Base-by-base conservation (phyloP, 1,284 basidiomycete genomes). In the Heliocybe sulcata region DNA sequence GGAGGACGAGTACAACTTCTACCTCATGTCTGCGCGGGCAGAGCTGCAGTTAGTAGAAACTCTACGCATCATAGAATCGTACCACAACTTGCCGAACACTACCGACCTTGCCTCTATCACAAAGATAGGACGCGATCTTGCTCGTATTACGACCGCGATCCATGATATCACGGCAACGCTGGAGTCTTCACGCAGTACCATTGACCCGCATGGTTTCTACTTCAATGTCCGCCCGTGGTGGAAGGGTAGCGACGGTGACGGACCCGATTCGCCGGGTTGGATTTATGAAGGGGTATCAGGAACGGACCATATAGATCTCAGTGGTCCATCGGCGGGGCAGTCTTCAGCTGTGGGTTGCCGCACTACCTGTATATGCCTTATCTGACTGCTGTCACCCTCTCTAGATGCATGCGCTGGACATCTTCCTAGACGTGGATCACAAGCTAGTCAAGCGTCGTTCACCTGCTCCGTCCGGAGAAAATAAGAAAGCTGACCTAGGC, bases 211-310 rank as follows among this genome's bases (percentile, higher is more conserved):
- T 58, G 78, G 84, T 56, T 98, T 99, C 71, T 96, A 96, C 71
- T 93, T 90, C 81, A 77, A 86, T 52, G 85, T 94, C 60, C 84
- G 96, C 49, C 94, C 94, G 0, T 99, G 96, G 96, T 97, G 86
- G 72, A 83, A 86, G 45, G 96, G 94, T 19, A 91, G 90, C 59
- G 83, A 86, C 58, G 79, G 82, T 14, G 78, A 76, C 55, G 81
- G 81, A 0, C 71, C 80, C 8, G 66, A 68, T 14, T 71, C 72
- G 14, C 73, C 77, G 2, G 80, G 80, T 20, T 99, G 96, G 96
- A 72, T 87, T 29, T 97, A 90, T 67, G 86, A 95, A 63, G 92
- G 92, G 1, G 83, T 91, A 2, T 75, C 80, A 3, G 72, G 82
- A 16, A 77, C 71, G 14, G 77, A 81, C 19, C 66, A 71, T 27